These are phyloP conservation scores for Aschersonia sp. DNA, from an alignment of 2,329 filamentous ascomycete genomes.

Conservation along the genomic window DNA sequence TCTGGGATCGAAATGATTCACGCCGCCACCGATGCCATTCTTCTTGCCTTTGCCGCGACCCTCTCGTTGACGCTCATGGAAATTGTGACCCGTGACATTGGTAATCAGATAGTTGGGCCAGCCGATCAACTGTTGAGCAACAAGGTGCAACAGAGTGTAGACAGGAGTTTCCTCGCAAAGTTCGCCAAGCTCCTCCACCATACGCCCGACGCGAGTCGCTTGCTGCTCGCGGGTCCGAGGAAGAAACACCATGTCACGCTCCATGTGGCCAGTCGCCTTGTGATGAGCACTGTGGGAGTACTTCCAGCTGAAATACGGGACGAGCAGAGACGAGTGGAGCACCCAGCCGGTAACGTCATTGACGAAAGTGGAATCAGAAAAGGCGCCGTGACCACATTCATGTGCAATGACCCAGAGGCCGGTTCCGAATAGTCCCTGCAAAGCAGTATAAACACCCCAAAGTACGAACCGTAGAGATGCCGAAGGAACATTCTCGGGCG, in stretches of 20 bases:
- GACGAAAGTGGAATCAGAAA: constrained; percentile 79
- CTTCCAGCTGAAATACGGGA: constrained; percentile 99
- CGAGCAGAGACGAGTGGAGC: constrained; percentile 74
- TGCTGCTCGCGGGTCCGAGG: constrained; percentile 78
- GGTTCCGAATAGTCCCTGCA: constrained; percentile 88
- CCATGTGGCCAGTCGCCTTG: constrained; percentile 95
- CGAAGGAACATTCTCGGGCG: constrained; percentile 67
- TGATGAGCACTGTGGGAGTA: constrained; percentile 99
- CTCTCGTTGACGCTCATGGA: constrained; percentile 80
- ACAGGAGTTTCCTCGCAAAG: constrained; percentile 91
- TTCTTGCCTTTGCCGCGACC: constrained; percentile 85
- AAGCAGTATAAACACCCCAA: constrained; percentile 54
- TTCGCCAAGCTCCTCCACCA: constrained; percentile 73
- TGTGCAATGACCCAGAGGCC: constrained; percentile 94
- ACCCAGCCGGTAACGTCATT: constrained; percentile 92
- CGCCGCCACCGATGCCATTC: constrained; percentile 66
- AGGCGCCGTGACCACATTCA: constrained; percentile 94
- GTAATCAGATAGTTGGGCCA: constrained; percentile 85
- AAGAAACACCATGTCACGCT: constrained; percentile 98
- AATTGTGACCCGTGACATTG: constrained; percentile 95
- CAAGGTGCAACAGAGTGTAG: constrained; percentile 56
- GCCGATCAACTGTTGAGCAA: constrained; percentile 78
- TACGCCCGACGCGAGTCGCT: constrained; percentile 57
- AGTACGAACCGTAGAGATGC: constrained; percentile 49
- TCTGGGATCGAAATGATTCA: constrained; percentile 87